Base-by-base conservation (phyloP, 2,329 filamentous ascomycete species). In the Pyrenochaeta sp. region DNA sequence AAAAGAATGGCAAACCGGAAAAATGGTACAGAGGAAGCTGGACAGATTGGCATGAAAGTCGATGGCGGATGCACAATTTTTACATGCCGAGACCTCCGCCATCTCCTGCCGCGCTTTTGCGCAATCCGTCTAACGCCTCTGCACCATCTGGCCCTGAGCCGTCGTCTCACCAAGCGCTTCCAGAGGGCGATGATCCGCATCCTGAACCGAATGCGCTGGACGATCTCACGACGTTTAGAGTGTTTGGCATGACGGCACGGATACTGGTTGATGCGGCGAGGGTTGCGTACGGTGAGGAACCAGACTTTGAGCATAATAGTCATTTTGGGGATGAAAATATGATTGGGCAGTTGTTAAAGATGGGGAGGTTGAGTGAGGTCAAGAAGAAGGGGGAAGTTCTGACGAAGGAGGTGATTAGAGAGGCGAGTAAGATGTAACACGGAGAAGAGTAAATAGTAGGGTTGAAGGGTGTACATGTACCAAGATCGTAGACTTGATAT, bases 211-310 rank as follows among this genome's bases (percentile, higher is more conserved):
- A 50, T 43, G 54, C 69, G 3, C 52, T 76, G n/a, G 66, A 74
- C 3, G 81, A 81, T 2, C 71, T 84, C 44, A 80, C 80, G 42
- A 83, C 90, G 37, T 97, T 95, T 78, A 88, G 91, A 66, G 93
- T 98, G 4, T 97, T 93, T 86, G 94, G 94, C 15, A 94, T 98
- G 92, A 98, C 94, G 52, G 94, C 92, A 2, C 83, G 92, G 51
- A 94, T 98, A 53, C 77, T 97, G 53, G 91, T 97, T 5, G 94
- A 98, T 78, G 90, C 91, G 4, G 93, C 94, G 34, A 84, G 91
- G 61, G 84, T 96, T 19, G 94, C 93, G 22, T 98, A 95, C 75
- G 90, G 80, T 2, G 85, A 90, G 78, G 87, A 91, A 73, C 94
- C 94, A 3, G 90, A 92, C 73, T 96, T 97, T 76, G 92, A 96